Evolutionary conservation across 208 protist species (phyloP), one percentile per base, ranked within the genome.

Genomic region (Leishmania major): DNA sequence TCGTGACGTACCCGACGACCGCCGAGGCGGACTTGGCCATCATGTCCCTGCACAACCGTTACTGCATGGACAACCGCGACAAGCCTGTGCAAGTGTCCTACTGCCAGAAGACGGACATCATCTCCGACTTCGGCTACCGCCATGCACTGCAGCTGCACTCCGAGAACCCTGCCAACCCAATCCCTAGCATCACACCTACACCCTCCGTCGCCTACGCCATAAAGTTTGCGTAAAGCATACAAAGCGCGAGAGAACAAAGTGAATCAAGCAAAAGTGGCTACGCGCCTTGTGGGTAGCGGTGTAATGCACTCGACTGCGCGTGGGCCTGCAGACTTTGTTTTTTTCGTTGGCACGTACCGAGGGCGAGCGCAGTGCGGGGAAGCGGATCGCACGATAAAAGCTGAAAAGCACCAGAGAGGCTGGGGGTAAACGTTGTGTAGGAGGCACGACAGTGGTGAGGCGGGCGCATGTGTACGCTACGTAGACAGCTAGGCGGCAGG

Each of bases 21-120:
- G 80, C 87, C 25, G 91, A 94, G 77, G 91, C 91, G 11, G 91
- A 94, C 75, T 64, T 78, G n/a, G 87, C 91, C 59, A 94, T 94
- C 71, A 76, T 84, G 45, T 79, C 85, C 8, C 84, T 94, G 55
- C 91, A 94, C 80, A 80, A 80, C 57, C 80, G 66, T 13, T 91
- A 91, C 79, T 85, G 81, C 81, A 92, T 94, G 87, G 87, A 87
- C 79, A 84, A 45, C 77, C 84, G 91, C 51, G 87, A 91, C 40
- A 85, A 90, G 62, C 91, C 89, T 59, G 64, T 94, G 80, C 91
- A 94, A 73, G 91, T 94, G 64, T 87, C 81, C 15, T 94, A 94
- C 82, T 94, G 88, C 79, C 82, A 91, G 45, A 87, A 89, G 57
- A 92, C 89, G 28, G 86, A 90, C 64, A 77, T 91, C 55, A 89